These are phyloP conservation scores for Ogataea zsoltii DNA, from an alignment of 805 yeast genomes.

Conservation along the genomic window DNA sequence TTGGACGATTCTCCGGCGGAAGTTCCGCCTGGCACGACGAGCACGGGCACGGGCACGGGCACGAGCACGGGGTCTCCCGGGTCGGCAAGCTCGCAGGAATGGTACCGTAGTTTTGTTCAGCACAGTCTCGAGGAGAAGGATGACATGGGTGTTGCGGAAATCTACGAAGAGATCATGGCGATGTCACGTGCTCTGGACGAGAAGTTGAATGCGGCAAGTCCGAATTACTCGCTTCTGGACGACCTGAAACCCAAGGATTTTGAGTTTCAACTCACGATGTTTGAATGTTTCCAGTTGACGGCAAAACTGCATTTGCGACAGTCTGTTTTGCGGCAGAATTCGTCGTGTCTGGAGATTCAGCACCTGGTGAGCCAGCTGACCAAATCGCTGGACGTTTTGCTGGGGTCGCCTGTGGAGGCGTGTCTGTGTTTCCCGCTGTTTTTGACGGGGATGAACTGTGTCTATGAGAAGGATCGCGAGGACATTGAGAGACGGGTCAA, in stretches of 20 bases:
- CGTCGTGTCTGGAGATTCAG: conserved; percentile 65
- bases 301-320: conserved; percentile 69
- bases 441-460: conserved; percentile 72
- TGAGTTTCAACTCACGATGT: conserved; percentile 66
- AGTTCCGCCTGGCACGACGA: conserved; percentile 8
- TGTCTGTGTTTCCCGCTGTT: conserved; percentile 76
- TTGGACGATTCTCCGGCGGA: not conserved
- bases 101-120: conserved; percentile 21
- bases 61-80: conserved; percentile 25
- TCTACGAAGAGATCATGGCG: conserved; percentile 36
- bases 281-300: conserved; percentile 70
- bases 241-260: conserved; percentile 45
- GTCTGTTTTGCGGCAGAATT: conserved; percentile 58
- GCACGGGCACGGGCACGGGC: not conserved
- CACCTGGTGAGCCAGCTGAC: conserved; percentile 53
- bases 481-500: conserved; percentile 53
- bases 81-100: conserved; percentile 19
- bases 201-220: conserved; percentile 50
- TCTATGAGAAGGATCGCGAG: conserved; percentile 50
- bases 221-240: conserved; percentile 49
- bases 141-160: conserved; percentile 32
- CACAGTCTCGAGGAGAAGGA: conserved; percentile 15
- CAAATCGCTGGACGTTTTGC: conserved; percentile 57
- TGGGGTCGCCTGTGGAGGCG: conserved; percentile 70
- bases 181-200: conserved; percentile 45